Evolutionary conservation across 1,284 basidiomycete species (phyloP).

Genomic region (Ganoderma resinaceum): DNA sequence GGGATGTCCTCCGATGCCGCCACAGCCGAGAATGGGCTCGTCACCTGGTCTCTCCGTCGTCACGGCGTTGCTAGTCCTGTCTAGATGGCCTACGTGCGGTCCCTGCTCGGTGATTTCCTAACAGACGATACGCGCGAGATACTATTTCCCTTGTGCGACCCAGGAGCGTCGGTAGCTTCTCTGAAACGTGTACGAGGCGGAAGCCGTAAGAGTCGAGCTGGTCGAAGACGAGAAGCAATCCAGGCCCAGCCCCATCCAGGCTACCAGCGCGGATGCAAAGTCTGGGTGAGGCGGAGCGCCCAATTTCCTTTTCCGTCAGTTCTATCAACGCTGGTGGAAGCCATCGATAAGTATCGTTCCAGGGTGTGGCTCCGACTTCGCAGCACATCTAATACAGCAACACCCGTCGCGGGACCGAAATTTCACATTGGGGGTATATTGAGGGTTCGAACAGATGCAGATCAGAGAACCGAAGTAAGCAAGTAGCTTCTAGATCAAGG

Average conservation of each 20-base stretch:
- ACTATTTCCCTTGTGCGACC: neutral
- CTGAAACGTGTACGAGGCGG: neutral
- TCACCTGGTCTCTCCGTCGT: neutral
- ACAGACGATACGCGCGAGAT: neutral
- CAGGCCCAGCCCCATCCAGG: neutral
- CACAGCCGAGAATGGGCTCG: neutral
- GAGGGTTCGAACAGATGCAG: neutral
- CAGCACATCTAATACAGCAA: neutral
- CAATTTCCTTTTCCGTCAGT: neutral
- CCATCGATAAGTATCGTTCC: neutral
- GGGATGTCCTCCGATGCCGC: neutral
- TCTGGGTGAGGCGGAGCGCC: neutral
- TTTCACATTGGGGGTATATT: neutral
- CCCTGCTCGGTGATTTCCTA: neutral
- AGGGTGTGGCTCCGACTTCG: too few species aligned
- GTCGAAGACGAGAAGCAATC: neutral
- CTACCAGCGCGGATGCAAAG: neutral
- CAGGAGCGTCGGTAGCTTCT: neutral
- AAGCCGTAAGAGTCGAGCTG: neutral
- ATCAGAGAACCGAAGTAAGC: too few species aligned
- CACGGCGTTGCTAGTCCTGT: neutral
- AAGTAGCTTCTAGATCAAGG: too few species aligned
- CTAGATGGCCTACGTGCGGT: neutral
- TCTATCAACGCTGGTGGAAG: neutral
- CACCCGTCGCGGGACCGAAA: neutral